phyloP scores from a whole-genome alignment of 164 flowering plant genomes.

The Macadamia tetraphylla region DNA sequence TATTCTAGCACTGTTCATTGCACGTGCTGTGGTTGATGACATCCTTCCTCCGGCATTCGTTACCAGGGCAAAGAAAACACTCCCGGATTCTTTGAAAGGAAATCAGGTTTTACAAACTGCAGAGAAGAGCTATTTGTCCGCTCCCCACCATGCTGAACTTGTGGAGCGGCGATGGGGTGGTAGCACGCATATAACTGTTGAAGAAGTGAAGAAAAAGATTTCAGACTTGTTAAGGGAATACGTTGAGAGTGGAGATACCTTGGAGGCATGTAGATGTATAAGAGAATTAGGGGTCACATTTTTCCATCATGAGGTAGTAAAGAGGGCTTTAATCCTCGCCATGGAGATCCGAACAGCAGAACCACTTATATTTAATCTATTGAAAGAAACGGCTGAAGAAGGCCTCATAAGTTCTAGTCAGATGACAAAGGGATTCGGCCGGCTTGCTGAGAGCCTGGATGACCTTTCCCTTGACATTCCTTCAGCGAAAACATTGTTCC shows the following conservation, averaged over 20 bases:
- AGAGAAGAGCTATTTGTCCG: slow-evolving; percentile 93
- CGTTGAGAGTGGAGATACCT: slow-evolving; percentile 79
- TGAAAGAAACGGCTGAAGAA: slow-evolving; percentile 88
- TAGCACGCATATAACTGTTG: slow-evolving; percentile 80
- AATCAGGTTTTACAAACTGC: slow-evolving; percentile 72
- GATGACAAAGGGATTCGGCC: slow-evolving; percentile 82
- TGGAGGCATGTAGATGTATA: slow-evolving; percentile 89
- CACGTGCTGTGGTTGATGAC: slow-evolving; percentile 98
- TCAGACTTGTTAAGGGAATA: slow-evolving; percentile 75
- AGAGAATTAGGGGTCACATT: slow-evolving; percentile 83
- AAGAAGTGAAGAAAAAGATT: slow-evolving; percentile 90
- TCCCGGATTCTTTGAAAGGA: slow-evolving; percentile 75
- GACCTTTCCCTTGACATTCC: slow-evolving; percentile 97
- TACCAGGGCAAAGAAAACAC: slow-evolving; percentile 57
- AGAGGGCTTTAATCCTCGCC: slow-evolving; percentile 74
- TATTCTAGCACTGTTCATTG: slow-evolving; percentile 78
- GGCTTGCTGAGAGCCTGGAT: slow-evolving; percentile 83
- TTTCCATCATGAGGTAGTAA: slow-evolving; percentile 96
- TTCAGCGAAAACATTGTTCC: slow-evolving; percentile 65
- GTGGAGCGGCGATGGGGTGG: slow-evolving; percentile 97
- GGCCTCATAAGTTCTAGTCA: slow-evolving; percentile 93
- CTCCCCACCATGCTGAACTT: slow-evolving; percentile 99
- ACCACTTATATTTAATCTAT: slow-evolving; percentile 52
- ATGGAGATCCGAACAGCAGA: slow-evolving; percentile 85
- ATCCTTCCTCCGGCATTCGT: slow-evolving; percentile 93